Conservation (phyloP, 805 yeast genomes). For the Candida khao-thaluensis region DNA sequence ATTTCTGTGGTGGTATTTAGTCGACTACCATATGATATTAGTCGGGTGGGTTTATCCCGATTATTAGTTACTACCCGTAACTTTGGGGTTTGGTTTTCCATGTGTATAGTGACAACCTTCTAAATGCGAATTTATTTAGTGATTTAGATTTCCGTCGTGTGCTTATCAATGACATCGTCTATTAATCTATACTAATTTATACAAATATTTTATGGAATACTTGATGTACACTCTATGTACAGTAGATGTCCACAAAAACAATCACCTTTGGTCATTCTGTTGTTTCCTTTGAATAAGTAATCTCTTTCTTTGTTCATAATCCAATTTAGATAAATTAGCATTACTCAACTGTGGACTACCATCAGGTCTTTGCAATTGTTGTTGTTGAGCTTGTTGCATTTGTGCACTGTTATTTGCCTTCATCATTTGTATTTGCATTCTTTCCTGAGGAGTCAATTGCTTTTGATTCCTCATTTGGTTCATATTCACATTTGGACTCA, state of each 20-base stretch:
- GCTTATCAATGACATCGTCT: neutral
- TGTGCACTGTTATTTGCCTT: slow-evolving; percentile 36
- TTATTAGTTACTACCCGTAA: slow-evolving; percentile 1
- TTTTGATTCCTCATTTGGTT: slow-evolving; percentile 16
- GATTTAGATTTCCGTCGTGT: no score
- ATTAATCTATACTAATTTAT: no score
- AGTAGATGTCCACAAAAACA: no score
- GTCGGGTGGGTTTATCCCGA: slow-evolving; percentile 1
- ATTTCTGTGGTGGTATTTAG: slow-evolving; percentile 7
- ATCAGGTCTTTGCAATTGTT: slow-evolving; percentile 4
- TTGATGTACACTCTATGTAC: no score
- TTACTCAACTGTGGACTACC: slow-evolving; percentile 20
- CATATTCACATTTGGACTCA: slow-evolving; percentile 1
- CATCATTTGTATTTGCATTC: slow-evolving; percentile 40
- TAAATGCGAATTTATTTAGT: no score
- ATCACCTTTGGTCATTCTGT: no score
- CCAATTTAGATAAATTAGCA: slow-evolving; percentile 27
- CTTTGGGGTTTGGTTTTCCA: slow-evolving; percentile 1
- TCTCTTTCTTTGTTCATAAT: slow-evolving; percentile 39
- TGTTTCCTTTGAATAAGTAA: slow-evolving; percentile 34
- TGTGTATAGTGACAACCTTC: neutral
- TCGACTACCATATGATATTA: slow-evolving; percentile 5
- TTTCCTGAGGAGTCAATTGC: slow-evolving; percentile 43
- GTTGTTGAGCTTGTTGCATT: slow-evolving; percentile 22
- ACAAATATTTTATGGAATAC: no score